Evolutionary conservation across 169 alveolate genomes (phyloP), one percentile per base, ranked within the genome.

Genomic region (Nephromyces sp.): DNA sequence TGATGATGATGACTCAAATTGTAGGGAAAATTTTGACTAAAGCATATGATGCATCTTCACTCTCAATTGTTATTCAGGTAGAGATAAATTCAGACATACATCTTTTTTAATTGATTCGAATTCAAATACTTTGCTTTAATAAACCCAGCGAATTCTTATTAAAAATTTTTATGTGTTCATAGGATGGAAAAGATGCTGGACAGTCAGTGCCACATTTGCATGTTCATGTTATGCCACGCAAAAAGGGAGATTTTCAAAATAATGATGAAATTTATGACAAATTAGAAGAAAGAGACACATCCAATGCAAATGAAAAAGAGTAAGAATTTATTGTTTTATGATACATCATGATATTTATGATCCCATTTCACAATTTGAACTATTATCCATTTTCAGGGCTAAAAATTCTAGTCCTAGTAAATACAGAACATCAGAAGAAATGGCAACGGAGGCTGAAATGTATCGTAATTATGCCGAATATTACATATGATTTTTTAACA

Each of bases 141-240:
- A 43, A 43, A 15, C n/a, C 25, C 57, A n/a, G 15, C n/a, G 57
- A 15, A 15, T 15, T 15, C 57, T 43, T 43, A 43, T 43, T 43
- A 15, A n/a, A 43, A 43, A 15, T 15, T 15, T n/a, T 15, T 43
- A 52, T 70, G 15, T 6, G 30, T 52, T 21, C 84, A 22, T 90
- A 92, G 86, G 95, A 92, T 76, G 96, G 96, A 8, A 81, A 79
- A 66, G 95, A 83, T 24, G 92, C 96, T 1, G 96, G 96, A 0
- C 95, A 90, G 83, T 89, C 94, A 2, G 91, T 92, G n/a, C 88
- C 88, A 0, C 96, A 92, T 72, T 84, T 89, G 21, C 96, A 92
- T 82, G 85, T 90, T 8, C 96, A 92, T 72, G 72, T 92, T 35
- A 84, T 92, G 33, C 96, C 96, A 2, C 75, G 94, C 52, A 66